Conservation (phyloP, 345 rosid genomes). For the Dimocarpus longan region DNA sequence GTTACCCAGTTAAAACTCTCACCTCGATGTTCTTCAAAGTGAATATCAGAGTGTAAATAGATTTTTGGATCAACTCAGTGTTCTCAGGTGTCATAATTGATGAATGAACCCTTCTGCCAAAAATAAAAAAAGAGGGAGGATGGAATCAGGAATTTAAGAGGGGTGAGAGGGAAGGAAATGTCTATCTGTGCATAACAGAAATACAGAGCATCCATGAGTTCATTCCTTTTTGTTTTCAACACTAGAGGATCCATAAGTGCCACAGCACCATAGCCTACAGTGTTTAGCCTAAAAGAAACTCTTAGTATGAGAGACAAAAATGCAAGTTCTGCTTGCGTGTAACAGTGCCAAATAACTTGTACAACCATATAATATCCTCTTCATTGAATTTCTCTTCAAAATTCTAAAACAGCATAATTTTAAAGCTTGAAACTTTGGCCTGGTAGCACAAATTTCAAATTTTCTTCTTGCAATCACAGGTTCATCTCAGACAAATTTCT, state of each 20-base stretch:
- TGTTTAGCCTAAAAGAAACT: not conserved
- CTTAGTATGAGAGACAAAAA: not conserved
- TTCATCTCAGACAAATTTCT: not conserved
- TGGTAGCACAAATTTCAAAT: not conserved
- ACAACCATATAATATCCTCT: not conserved
- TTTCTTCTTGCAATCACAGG: not conserved
- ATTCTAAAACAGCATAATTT: not conserved
- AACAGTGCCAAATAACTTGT: not conserved
- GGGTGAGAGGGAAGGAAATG: not conserved
- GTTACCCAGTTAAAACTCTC: conserved; percentile 18
- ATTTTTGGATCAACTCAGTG: conserved; percentile 80
- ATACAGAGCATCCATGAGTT: not conserved
- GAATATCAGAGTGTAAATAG: conserved; percentile 79
- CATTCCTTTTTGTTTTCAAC: not conserved
- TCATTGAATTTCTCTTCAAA: not conserved
- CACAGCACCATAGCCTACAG: not conserved
- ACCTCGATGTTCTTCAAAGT: conserved; percentile 97
- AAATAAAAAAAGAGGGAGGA: not conserved
- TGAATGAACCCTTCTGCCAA: conserved; percentile 66
- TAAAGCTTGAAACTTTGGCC: not conserved
- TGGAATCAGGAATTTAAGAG: not conserved
- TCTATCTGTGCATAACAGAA: not conserved
- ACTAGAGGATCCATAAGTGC: not conserved
- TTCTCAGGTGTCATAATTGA: conserved; percentile 94
- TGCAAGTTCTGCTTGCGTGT: not conserved